These are phyloP conservation scores for Phytophthora podocarpi DNA, from an alignment of 352 stramenopile species.

Conservation along the genomic window DNA sequence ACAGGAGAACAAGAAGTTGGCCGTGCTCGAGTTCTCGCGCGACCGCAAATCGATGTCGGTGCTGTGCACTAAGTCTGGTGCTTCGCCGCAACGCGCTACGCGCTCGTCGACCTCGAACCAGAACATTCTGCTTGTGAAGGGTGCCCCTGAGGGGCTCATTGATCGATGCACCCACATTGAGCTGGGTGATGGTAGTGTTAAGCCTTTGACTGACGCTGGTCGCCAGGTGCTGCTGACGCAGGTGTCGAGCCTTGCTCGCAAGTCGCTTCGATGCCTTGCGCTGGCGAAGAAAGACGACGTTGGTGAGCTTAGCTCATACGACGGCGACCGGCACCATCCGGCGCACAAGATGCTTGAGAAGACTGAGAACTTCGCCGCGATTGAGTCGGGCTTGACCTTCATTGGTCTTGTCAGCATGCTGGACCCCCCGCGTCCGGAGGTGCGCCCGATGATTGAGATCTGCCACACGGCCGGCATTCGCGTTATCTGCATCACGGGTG, in stretches of 20 bases:
- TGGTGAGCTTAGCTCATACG: constrained; percentile 75
- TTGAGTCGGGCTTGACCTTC: constrained; percentile 97
- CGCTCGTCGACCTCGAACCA: constrained; percentile 67
- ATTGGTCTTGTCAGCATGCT: constrained; percentile 98
- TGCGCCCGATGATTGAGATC: constrained; percentile 94
- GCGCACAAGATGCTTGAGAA: constrained; percentile 83
- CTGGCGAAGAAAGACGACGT: constrained; percentile 96
- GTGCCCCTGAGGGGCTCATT: constrained; percentile 96
- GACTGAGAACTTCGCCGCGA: constrained; percentile 91
- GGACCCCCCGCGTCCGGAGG: constrained; percentile 97
- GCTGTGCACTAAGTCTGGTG: constrained; percentile 71
- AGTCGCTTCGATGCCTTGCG: constrained; percentile 96
- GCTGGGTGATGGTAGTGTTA: constrained; percentile 91
- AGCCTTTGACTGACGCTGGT: constrained; percentile 91
- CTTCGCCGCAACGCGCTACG: constrained; percentile 47
- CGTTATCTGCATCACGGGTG: constrained; percentile 99
- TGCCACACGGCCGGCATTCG: constrained; percentile 97
- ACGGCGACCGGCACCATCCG: constrained; percentile 85
- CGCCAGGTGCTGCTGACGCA: constrained; percentile 90
- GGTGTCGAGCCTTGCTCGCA: constrained; percentile 90
- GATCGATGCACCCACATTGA: constrained; percentile 95
- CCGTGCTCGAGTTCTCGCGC: constrained; percentile 96
- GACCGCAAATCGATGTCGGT: constrained; percentile 99
- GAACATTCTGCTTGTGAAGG: constrained; percentile 98
- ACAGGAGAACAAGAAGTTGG: constrained; percentile 88